These are phyloP conservation scores for Medicago ruthenica DNA, from an alignment of 306 rosid genomes.

Conservation along the genomic window DNA sequence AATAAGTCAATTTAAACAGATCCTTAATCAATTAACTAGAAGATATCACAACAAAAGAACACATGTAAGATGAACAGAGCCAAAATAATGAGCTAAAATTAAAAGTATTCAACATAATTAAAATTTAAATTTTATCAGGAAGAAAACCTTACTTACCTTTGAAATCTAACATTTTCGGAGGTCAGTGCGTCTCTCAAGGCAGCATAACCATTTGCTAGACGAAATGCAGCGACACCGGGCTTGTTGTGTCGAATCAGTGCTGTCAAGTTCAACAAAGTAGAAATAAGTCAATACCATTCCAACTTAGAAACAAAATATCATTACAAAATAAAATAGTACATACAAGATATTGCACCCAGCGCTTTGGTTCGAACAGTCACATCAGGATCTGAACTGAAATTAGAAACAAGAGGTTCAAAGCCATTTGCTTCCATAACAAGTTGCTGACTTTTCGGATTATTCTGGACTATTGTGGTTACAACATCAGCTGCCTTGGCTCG, in stretches of 20 bases:
- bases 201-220: slow-evolving; percentile 90
- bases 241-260: slow-evolving; percentile 89
- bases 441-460: slow-evolving; percentile 84
- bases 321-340: slow-evolving; percentile 31
- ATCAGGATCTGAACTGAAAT: slow-evolving; percentile 81
- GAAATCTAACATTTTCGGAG: slow-evolving; percentile 84
- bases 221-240: slow-evolving; percentile 74
- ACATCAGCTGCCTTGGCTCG: slow-evolving; percentile 98
- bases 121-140: not conserved
- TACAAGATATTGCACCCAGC: slow-evolving; percentile 92
- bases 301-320: not conserved
- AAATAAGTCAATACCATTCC: slow-evolving; percentile 34
- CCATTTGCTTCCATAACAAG: slow-evolving; percentile 95
- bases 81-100: not conserved
- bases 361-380: slow-evolving; percentile 79
- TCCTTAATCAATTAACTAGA: not conserved
- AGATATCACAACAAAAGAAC: not conserved
- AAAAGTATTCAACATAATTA: not conserved
- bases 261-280: slow-evolving; percentile 47
- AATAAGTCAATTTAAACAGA: too few relatives aligned
- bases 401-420: slow-evolving; percentile 74
- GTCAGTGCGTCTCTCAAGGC: slow-evolving; percentile 76
- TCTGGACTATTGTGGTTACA: slow-evolving; percentile 90
- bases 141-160: slow-evolving; percentile 64
- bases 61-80: not conserved